Percentiles rank a stretch among this genome's conserved stretches.
Conservation (phyloP, 768 basidiomycete species). For the Amanita exitialis region DNA sequence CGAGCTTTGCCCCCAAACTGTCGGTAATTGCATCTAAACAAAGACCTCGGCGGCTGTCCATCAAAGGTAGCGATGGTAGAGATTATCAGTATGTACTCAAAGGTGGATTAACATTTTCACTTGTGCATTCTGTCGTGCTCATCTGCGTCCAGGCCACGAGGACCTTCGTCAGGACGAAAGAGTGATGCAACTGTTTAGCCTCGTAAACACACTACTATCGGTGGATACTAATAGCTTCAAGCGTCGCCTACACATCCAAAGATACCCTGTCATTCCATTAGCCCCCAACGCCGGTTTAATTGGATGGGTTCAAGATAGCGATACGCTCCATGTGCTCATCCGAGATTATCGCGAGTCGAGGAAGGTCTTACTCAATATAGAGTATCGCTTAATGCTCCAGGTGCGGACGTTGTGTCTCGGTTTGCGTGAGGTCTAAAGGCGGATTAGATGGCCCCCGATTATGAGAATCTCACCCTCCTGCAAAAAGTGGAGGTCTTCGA, state of each 20-base stretch:
- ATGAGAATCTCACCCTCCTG: conserved; percentile 85
- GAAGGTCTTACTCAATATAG: conserved; percentile 95
- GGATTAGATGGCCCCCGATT: conserved; percentile 96
- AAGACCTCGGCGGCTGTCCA: conserved; percentile 77
- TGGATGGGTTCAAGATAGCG: conserved; percentile 94
- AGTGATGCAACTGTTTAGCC: conserved; percentile 97
- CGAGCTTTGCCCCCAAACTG: conserved; percentile 80
- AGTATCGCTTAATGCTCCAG: conserved; percentile 98
- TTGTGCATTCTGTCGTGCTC: not conserved
- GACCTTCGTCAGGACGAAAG: conserved; percentile 98
- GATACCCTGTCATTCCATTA: conserved; percentile 86
- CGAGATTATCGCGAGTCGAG: conserved; percentile 93
- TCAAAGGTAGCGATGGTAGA: conserved; percentile 85
- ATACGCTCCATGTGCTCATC: conserved; percentile 93
- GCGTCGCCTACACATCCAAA: conserved; percentile 89
- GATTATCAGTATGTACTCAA: conserved; percentile 92
- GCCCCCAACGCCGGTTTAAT: conserved; percentile 92
- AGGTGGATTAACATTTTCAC: conserved; percentile 33
- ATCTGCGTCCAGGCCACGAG: conserved; percentile 69
- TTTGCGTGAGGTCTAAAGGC: conserved; percentile 3
- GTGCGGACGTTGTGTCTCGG: conserved; percentile 27
- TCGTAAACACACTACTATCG: conserved; percentile 90
- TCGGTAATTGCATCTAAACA: conserved; percentile 96
- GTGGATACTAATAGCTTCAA: conserved; percentile 95
- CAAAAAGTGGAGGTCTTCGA: conserved; percentile 99